Evolutionary conservation across 1,284 basidiomycete species (phyloP), one percentile per base, ranked within the genome.

Genomic region (Trametes pubescens): DNA sequence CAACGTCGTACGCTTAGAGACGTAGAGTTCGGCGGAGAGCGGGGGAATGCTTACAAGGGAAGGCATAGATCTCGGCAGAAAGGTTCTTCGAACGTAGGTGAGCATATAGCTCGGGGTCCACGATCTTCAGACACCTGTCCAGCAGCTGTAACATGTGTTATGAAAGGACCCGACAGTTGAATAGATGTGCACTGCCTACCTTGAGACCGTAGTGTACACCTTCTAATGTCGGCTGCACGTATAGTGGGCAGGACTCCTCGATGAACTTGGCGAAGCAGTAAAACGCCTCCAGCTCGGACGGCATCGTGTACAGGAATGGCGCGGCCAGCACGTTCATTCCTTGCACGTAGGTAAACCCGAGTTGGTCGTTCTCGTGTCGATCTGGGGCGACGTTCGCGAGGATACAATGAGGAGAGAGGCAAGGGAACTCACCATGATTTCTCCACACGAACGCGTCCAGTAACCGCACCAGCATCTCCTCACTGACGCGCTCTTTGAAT

Each of bases 281-380:
- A 78, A 98, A 99, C 0, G 97, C 97, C 77, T 99, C 97, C 11
- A 99, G 79, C 78, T 99, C 95, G 7, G 94, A 95, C 1, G 95
- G 94, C 88, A 98, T 92, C 11, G 93, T 94, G 75, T 98, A 99
- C 46, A 99, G 84, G 77, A 99, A 99, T 0, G 97, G 97, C 0
- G 97, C 97, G 18, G 96, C 95, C 35, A 99, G 87, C 43, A 99
- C 97, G 76, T 99, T 99, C 96, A 99, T 98, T 38, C 96, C 96
- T 78, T 98, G 96, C 11, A 98, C 95, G 73, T 98, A 98, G 43
- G 92, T 94, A 77, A 98, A 96, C 9, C 89, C 91, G 21, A 94
- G 83, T 59, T 89, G 88, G 11, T 90, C 84, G 2, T 81, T 81
- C 72, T 92, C 89, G 75, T 90, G 89, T 68, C 87, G 82, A 73